Percentiles rank a stretch among this genome's conserved stretches.
phyloP scores from a whole-genome alignment of 306 rosid species.

The Neltuma alba region DNA sequence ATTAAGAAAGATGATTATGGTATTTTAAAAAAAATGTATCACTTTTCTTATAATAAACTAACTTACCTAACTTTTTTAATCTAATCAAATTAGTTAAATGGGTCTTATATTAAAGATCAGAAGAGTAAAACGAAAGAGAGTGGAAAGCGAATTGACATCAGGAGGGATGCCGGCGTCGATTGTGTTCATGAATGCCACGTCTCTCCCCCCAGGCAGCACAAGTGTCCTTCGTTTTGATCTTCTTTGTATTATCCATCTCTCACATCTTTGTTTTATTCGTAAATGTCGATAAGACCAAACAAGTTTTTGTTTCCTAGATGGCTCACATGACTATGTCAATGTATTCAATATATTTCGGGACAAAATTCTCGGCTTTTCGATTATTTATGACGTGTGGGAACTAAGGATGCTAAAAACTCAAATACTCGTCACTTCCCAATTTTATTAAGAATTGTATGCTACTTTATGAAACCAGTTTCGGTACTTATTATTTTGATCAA shows the following conservation, averaged over 20 bases:
- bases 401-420: neutral
- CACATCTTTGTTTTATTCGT: neutral
- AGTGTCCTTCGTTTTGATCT: slow-evolving; percentile 2
- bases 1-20: too few relatives aligned
- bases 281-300: neutral
- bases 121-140: neutral
- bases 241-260: neutral
- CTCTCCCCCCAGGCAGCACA: neutral
- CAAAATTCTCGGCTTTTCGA: neutral
- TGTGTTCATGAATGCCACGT: neutral
- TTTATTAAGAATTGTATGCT: too few relatives aligned
- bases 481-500: too few relatives aligned
- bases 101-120: too few relatives aligned
- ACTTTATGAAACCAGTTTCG: too few relatives aligned
- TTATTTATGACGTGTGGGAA: neutral
- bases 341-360: too few relatives aligned
- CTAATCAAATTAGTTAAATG: too few relatives aligned
- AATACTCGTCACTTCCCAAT: too few relatives aligned
- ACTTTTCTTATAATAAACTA: too few relatives aligned
- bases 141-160: neutral
- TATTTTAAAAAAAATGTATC: too few relatives aligned
- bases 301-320: neutral
- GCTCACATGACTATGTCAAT: neutral
- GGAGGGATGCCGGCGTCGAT: neutral
- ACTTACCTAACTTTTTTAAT: too few relatives aligned